Base-by-base conservation (phyloP, 306 rosid species). In the Quercus suber region DNA sequence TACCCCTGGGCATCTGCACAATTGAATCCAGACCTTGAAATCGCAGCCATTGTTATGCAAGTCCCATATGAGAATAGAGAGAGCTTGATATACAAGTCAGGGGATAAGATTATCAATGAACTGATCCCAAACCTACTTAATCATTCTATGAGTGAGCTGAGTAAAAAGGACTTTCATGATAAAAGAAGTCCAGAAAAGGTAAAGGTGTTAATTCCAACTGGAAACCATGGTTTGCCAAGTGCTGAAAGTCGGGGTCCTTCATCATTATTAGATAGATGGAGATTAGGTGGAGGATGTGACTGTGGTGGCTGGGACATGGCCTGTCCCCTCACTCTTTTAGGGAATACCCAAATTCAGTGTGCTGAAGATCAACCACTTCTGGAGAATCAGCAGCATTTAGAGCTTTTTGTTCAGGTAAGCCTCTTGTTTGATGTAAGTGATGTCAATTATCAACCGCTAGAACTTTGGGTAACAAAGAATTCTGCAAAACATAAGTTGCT, bases 301-400 rank as follows among this genome's bases (percentile, higher is more conserved):
- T 96, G 98, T 63, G 99, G 99, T 28, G 97, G 98, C 58, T 96
- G 98, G 99, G 99, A 96, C 84, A 93, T 96, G 97, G 91, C 96
- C 18, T 96, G 98, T 77, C 99, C 98, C 83, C 89, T 96, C 55
- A 61, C 86, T 49, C 84, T 93, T 82, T 87, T 96, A 73, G 92
- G 92, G 78, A 93, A 90, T 84, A 96, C 89, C 2, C 55, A 77
- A 86, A 79, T 82, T 72, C 91, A 85, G 58, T 73, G 83, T 71
- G 23, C 86, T 18, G 89, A 88, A 74, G 87, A 88, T 67, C 87
- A 78, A 79, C 67, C 87, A 23, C 85, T 86, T 58, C 63, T 74
- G 79, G 89, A 84, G 87, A 89, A 84, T 74, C 85, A 80, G 81
- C 81, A 74, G 76, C 93, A 88, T 14, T 71, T 89, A 73, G 91